phyloP scores from a whole-genome alignment of 2,329 filamentous ascomycete species.

The Lasiodiplodia gonubiensis region DNA sequence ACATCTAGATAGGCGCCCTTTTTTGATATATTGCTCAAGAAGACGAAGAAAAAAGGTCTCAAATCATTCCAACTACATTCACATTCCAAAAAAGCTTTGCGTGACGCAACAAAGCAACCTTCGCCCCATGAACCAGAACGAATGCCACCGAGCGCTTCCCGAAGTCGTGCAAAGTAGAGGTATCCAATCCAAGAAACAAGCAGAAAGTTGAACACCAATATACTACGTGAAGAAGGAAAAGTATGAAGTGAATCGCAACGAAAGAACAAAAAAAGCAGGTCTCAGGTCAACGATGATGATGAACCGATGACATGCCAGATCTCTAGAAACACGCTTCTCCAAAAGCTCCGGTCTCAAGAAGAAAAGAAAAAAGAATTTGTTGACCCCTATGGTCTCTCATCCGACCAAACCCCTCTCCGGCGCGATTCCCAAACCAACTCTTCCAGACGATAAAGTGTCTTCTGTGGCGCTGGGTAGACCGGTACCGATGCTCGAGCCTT shows the following conservation, averaged over 20 bases:
- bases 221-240: not conserved
- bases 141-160: not conserved
- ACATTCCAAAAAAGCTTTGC: not conserved
- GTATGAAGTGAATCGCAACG: too few relatives aligned
- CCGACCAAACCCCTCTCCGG: conserved; percentile 20
- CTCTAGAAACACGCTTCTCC: not conserved
- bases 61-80: not conserved
- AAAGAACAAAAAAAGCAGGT: too few relatives aligned
- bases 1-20: not conserved
- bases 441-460: not conserved
- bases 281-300: not conserved
- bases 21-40: not conserved
- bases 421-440: conserved; percentile 10
- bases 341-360: not conserved
- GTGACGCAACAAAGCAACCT: not conserved
- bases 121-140: not conserved
- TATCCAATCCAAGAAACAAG: not conserved
- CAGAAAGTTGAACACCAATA: not conserved
- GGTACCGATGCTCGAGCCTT: not conserved
- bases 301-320: not conserved
- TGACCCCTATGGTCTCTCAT: not conserved
- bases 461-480: conserved; percentile 6
- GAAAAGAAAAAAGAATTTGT: not conserved
- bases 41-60: not conserved
- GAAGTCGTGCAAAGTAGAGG: not conserved